Conservation (phyloP, 2,329 filamentous ascomycete species). For the Biscogniauxia mediterranea region DNA sequence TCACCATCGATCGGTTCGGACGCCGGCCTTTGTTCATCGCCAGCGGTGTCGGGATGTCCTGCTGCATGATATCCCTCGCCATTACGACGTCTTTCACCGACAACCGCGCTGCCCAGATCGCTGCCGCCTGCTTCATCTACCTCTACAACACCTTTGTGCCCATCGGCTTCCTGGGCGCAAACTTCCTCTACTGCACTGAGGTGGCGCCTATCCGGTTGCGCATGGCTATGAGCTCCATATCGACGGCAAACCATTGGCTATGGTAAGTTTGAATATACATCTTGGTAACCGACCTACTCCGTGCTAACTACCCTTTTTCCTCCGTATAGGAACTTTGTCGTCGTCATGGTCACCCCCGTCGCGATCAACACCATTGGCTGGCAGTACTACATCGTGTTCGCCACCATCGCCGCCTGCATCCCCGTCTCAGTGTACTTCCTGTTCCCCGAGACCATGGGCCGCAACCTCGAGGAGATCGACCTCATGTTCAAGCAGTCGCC, state of each 20-base stretch:
- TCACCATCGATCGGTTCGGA: conserved; percentile 50
- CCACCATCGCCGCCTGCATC: conserved; percentile 44
- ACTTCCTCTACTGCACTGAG: conserved; percentile 60
- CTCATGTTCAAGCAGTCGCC: conserved; percentile 42
- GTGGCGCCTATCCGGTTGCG: conserved; percentile 51
- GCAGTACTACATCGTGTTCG: conserved; percentile 51
- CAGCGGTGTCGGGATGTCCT: conserved; percentile 50
- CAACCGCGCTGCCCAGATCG: conserved; percentile 48
- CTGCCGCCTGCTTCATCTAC: conserved; percentile 56
- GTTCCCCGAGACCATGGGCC: conserved; percentile 51
- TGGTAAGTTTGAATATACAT: conserved; percentile 33
- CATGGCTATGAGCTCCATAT: conserved; percentile 55
- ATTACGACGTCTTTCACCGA: conserved; percentile 47
- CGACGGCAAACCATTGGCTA: conserved; percentile 53
- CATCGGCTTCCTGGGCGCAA: conserved; percentile 57
- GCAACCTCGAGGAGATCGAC: conserved; percentile 46
- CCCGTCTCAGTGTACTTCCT: conserved; percentile 44
- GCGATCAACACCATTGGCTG: conserved; percentile 51
- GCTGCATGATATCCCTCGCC: conserved; percentile 54
- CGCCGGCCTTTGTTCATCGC: conserved; percentile 51
- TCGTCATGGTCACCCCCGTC: conserved; percentile 44
- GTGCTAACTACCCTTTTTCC: conserved; percentile 3
- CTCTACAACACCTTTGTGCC: conserved; percentile 61
- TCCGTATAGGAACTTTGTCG: conserved; percentile 39
- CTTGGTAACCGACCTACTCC: not conserved